These are phyloP conservation scores for Isabelozyma pseudorhagii DNA, from an alignment of 805 yeast species.

Conservation along the genomic window DNA sequence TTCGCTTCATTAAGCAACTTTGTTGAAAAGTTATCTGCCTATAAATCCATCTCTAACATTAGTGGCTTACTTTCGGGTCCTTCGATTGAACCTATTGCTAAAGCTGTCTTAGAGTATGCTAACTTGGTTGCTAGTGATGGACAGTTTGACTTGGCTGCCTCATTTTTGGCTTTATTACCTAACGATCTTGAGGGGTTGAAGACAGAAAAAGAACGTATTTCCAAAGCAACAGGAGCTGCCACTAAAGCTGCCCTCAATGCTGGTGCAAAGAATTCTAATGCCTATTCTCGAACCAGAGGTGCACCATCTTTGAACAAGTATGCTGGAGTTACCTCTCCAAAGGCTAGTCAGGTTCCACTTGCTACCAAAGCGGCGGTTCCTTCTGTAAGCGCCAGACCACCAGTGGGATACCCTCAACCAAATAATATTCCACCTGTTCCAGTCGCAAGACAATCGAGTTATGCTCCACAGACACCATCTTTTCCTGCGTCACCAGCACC, in stretches of 20 bases:
- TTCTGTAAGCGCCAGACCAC: slow-evolving; percentile 11
- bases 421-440: slow-evolving; percentile 9
- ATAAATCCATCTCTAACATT: slow-evolving; percentile 48
- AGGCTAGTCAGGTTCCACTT: slow-evolving; percentile 1
- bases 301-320: background rate
- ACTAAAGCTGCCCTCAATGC: slow-evolving; percentile 4
- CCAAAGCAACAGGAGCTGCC: slow-evolving; percentile 53
- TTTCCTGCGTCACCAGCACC: slow-evolving; percentile 4
- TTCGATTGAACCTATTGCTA: slow-evolving; percentile 48
- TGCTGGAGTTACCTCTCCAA: slow-evolving; percentile 2
- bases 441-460: slow-evolving; percentile 1
- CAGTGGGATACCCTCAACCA: slow-evolving; percentile 14
- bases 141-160: slow-evolving; percentile 74
- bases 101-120: slow-evolving; percentile 77
- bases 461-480: slow-evolving; percentile 1
- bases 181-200: slow-evolving; percentile 66
- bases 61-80: slow-evolving; percentile 37
- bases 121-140: slow-evolving; percentile 78
- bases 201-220: slow-evolving; percentile 74
- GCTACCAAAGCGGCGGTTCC: slow-evolving; percentile 3
- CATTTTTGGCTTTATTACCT: slow-evolving; percentile 69
- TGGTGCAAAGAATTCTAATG: background rate
- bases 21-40: slow-evolving; percentile 80
- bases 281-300: slow-evolving; percentile 1
- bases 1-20: slow-evolving; percentile 76